Evolutionary conservation across 768 basidiomycete genomes (phyloP).

Genomic region (Sporobolomyces phaffii): DNA sequence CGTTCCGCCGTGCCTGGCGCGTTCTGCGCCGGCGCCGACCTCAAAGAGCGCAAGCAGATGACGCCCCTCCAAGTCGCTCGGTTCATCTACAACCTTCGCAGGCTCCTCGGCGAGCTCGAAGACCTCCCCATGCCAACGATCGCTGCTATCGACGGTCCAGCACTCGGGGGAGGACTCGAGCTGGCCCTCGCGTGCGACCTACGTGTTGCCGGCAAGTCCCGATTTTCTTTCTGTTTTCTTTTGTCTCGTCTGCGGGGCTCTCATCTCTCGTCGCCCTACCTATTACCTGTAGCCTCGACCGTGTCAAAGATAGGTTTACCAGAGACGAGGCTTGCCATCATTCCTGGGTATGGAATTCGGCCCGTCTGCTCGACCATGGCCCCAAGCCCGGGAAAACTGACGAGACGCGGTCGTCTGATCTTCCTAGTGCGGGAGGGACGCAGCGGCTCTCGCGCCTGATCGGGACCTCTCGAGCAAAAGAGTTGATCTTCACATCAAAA

Average conservation of each 20-base stretch:
- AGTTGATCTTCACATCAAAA: constrained; percentile 75
- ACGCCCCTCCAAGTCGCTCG: constrained; percentile 62
- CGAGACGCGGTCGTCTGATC: background rate
- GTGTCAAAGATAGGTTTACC: constrained; percentile 85
- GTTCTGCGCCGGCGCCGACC: constrained; percentile 90
- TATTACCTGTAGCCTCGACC: too few relatives aligned
- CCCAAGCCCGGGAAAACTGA: too few relatives aligned
- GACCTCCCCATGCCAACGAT: constrained; percentile 79
- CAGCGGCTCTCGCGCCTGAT: constrained; percentile 72
- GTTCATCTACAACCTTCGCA: constrained; percentile 71
- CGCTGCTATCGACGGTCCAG: constrained; percentile 79
- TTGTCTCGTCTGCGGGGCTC: background rate
- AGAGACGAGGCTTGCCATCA: constrained; percentile 70
- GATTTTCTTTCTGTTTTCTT: background rate
- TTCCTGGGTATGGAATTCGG: constrained; percentile 58
- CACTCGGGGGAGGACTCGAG: constrained; percentile 88
- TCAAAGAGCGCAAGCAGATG: constrained; percentile 80
- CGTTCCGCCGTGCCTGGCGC: constrained; percentile 66
- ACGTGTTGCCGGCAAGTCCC: constrained; percentile 67
- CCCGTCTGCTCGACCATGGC: too few relatives aligned
- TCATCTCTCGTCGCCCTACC: too few relatives aligned
- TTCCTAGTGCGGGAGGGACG: constrained; percentile 64
- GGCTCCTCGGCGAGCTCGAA: constrained; percentile 69
- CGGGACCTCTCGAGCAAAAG: constrained; percentile 73
- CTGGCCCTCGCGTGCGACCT: constrained; percentile 81